Evolutionary conservation across 371 early-diverging fungal species (phyloP).

Genomic region (Dinochytrium kinnereticum): DNA sequence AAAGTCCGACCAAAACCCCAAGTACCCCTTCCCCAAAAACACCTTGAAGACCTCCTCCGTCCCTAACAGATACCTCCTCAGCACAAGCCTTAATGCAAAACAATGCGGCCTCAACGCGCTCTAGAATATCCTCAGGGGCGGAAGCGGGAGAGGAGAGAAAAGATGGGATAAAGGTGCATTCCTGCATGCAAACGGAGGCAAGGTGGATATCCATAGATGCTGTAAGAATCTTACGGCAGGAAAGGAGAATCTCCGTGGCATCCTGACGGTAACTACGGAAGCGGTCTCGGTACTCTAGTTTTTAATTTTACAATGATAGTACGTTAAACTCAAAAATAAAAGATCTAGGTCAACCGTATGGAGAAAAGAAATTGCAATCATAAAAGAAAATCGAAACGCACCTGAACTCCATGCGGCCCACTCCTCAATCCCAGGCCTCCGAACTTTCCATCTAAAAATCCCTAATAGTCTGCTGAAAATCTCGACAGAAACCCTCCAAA

Average conservation of each 20-base stretch:
- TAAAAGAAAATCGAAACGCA: conserved; percentile 23
- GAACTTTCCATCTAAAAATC: conserved; percentile 59
- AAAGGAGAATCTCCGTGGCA: conserved; percentile 74
- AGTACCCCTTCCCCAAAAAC: conserved; percentile 33
- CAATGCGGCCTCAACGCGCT: conserved; percentile 63
- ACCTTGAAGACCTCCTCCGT: conserved; percentile 14
- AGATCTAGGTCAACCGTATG: not conserved
- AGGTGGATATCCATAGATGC: conserved; percentile 65
- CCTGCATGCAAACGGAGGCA: conserved; percentile 54
- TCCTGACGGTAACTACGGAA: conserved; percentile 76
- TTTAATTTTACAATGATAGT: conserved; percentile 32
- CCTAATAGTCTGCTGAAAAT: conserved; percentile 62
- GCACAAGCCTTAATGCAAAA: conserved; percentile 71
- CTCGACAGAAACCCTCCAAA: conserved; percentile 44
- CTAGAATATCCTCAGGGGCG: conserved; percentile 33
- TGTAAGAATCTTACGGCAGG: conserved; percentile 72
- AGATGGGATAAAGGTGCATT: not conserved
- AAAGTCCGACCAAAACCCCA: not conserved
- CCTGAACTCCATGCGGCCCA: conserved; percentile 69
- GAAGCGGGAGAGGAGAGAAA: too few relatives aligned
- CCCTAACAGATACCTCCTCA: conserved; percentile 66
- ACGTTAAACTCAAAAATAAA: conserved; percentile 9
- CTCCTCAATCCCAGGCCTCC: conserved; percentile 61
- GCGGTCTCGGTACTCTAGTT: conserved; percentile 55
- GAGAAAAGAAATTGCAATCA: not conserved